Conservation (phyloP, 176 grass and related monocot genomes). For the Olyra latifolia region DNA sequence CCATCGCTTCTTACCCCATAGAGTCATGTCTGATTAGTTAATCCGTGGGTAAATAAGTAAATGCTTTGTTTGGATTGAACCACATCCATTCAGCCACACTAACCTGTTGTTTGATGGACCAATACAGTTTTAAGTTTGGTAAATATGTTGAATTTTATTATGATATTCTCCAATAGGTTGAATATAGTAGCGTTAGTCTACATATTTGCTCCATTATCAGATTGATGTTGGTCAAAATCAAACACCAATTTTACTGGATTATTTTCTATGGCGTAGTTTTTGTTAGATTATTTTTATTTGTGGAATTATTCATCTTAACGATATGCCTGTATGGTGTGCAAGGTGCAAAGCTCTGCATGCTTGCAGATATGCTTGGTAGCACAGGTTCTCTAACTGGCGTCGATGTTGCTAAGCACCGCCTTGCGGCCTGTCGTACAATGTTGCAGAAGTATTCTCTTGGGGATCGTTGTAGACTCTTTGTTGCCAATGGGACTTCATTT, state of each 20-base stretch:
- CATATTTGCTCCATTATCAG: background rate
- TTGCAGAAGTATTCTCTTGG: slow-evolving; percentile 89
- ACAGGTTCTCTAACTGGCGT: slow-evolving; percentile 90
- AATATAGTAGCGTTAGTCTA: background rate
- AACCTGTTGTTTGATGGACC: background rate
- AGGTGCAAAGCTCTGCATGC: slow-evolving; percentile 99
- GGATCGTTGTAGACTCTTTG: slow-evolving; percentile 75
- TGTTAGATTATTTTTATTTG: slow-evolving; percentile 17
- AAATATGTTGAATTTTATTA: background rate
- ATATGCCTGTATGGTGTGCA: slow-evolving; percentile 20
- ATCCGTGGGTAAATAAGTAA: slow-evolving; percentile 15
- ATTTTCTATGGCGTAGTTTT: background rate
- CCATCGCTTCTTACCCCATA: too few relatives aligned
- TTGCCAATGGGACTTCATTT: slow-evolving; percentile 87
- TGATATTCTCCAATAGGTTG: background rate
- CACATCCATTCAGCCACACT: background rate
- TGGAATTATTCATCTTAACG: slow-evolving; percentile 9
- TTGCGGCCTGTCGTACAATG: slow-evolving; percentile 92
- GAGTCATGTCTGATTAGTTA: background rate
- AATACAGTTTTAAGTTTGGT: background rate
- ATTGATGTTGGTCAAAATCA: background rate
- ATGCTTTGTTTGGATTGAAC: background rate
- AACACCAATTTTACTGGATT: background rate
- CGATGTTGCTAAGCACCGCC: slow-evolving; percentile 80
- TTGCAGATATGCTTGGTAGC: slow-evolving; percentile 70